Conservation (phyloP, 2,329 filamentous ascomycete genomes). For the Dendrostoma leiphaemia region DNA sequence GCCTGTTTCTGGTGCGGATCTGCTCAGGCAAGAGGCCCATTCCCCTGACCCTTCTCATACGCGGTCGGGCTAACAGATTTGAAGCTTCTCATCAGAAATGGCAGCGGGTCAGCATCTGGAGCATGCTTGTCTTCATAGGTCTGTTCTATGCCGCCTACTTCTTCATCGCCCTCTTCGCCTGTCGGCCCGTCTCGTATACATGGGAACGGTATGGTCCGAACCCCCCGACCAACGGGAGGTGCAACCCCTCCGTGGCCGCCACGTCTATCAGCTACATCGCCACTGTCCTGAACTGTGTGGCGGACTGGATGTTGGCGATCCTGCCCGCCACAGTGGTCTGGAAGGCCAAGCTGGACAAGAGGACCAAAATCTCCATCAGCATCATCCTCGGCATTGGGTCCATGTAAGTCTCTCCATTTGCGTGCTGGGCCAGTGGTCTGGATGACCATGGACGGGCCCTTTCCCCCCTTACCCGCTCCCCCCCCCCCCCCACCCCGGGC, state of each 20-base stretch:
- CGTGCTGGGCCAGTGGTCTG: too few relatives aligned
- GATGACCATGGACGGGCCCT: too few relatives aligned
- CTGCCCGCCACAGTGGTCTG: conserved; percentile 40
- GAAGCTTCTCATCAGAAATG: conserved; percentile 7
- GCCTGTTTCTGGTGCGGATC: conserved; percentile 37
- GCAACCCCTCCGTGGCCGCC: conserved; percentile 27
- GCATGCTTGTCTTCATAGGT: conserved; percentile 28
- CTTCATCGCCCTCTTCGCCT: conserved; percentile 39
- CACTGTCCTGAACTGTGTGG: conserved; percentile 35
- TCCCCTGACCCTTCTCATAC: neutral
- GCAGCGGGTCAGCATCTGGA: conserved; percentile 32
- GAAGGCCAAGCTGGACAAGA: conserved; percentile 37
- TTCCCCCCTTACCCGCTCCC: too few relatives aligned
- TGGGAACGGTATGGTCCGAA: conserved; percentile 31
- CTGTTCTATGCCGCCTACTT: conserved; percentile 36
- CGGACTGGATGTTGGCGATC: conserved; percentile 39
- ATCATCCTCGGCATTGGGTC: conserved; percentile 31
- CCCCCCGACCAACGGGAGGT: conserved; percentile 28
- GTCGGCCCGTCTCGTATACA: conserved; percentile 36
- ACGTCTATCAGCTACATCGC: conserved; percentile 34
- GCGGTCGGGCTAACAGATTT: neutral
- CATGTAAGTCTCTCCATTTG: conserved; percentile 31
- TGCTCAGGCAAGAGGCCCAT: conserved; percentile 21
- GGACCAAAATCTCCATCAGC: conserved; percentile 36
- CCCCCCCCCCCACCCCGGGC: too few relatives aligned